Conservation (phyloP, 768 basidiomycete species). For the Collybiopsis luxurians region DNA sequence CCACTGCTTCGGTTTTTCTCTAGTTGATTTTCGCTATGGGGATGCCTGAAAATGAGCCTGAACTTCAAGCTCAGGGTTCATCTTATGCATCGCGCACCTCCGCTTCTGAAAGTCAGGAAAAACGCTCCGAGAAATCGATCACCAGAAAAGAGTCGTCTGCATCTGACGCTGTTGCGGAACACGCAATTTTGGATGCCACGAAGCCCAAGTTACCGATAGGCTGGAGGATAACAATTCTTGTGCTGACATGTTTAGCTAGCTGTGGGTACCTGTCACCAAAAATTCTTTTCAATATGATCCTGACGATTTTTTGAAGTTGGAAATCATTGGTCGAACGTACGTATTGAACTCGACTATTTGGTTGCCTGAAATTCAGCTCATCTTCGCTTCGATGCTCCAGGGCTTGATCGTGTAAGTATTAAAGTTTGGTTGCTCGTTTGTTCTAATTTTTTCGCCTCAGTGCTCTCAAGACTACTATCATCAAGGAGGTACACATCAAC, state of each 20-base stretch:
- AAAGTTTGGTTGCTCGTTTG: background rate
- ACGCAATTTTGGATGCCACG: background rate
- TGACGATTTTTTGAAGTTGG: constrained; percentile 25
- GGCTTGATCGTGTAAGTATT: constrained; percentile 33
- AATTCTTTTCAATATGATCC: background rate
- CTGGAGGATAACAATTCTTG: constrained; percentile 33
- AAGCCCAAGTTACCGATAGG: constrained; percentile 29
- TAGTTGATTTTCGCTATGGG: no score
- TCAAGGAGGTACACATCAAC: constrained; percentile 38
- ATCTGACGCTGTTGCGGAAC: no score
- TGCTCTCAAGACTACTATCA: constrained; percentile 39
- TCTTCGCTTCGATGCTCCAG: constrained; percentile 17
- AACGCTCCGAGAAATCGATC: background rate
- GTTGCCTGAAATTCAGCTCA: background rate
- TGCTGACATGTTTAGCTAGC: constrained; percentile 37
- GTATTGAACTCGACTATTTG: constrained; percentile 9
- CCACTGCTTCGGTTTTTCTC: no score
- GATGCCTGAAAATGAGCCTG: no score
- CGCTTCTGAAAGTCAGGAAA: background rate
- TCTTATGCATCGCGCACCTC: background rate
- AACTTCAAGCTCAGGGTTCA: no score
- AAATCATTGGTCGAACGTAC: constrained; percentile 41
- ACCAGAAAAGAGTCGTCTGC: no score
- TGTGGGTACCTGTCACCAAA: constrained; percentile 23
- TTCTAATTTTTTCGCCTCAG: constrained; percentile 16